These are phyloP conservation scores for Monosporascus cannonballus DNA, from an alignment of 2,329 filamentous ascomycete species.

Conservation along the genomic window DNA sequence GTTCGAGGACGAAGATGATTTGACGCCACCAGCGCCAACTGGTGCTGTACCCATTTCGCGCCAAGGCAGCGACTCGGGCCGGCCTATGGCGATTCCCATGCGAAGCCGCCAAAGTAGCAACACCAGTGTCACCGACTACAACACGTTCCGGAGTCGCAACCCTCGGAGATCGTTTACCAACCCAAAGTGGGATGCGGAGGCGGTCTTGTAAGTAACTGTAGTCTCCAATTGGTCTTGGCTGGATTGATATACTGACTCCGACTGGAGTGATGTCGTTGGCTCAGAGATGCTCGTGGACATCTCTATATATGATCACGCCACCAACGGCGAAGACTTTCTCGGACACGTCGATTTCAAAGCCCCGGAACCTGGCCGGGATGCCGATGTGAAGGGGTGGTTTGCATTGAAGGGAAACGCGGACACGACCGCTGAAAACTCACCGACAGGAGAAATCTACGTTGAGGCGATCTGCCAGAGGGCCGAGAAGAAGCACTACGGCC, in stretches of 20 bases:
- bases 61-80: constrained; percentile 74
- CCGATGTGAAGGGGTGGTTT: constrained; percentile 79
- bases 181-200: constrained; percentile 93
- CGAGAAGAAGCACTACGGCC: constrained; percentile 87
- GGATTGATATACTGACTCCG: constrained; percentile 8
- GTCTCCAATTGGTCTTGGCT: background rate
- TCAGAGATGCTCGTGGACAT: constrained; percentile 86
- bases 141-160: constrained; percentile 49
- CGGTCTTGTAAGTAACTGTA: constrained; percentile 70
- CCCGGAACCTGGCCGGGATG: constrained; percentile 58
- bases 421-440: constrained; percentile 62
- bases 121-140: constrained; percentile 70
- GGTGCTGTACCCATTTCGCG: constrained; percentile 58
- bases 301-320: constrained; percentile 81
- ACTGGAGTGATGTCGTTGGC: constrained; percentile 78
- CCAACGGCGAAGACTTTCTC: constrained; percentile 80
- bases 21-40: constrained; percentile 40
- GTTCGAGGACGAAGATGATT: constrained; percentile 55
- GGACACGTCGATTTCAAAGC: constrained; percentile 80
- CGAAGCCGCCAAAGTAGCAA: constrained; percentile 94
- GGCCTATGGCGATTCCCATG: constrained; percentile 93
- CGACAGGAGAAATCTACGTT: constrained; percentile 83
- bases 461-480: constrained; percentile 80
- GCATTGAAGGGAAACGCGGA: constrained; percentile 69
- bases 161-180: constrained; percentile 60